phyloP scores from a whole-genome alignment of 108 stramenopile genomes.

The Parmales sp. region DNA sequence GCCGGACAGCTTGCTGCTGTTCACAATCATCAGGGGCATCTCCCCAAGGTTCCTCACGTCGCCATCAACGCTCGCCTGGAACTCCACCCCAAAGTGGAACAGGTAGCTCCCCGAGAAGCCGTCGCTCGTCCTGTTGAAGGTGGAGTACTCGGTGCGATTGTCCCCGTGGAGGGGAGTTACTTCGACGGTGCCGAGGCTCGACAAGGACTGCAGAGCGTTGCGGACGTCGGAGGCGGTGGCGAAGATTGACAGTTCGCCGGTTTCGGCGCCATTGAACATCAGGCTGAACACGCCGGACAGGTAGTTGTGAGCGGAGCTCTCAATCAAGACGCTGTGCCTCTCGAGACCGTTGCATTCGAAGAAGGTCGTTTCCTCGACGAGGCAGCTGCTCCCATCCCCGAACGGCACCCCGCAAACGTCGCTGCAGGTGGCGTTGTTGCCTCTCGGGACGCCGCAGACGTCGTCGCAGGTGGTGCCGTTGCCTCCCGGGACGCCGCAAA shows the following conservation, averaged over 20 bases:
- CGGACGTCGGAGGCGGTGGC: not conserved
- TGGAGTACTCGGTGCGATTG: not conserved
- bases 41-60: not conserved
- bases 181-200: not conserved
- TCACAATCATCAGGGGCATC: not conserved
- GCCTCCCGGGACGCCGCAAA: slow-evolving; percentile 11
- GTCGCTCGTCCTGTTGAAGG: not conserved
- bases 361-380: not conserved
- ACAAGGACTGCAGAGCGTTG: not conserved
- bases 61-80: not conserved
- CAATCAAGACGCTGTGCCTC: not conserved
- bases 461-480: slow-evolving; percentile 14
- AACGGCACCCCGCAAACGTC: not conserved
- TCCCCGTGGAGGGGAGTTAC: not conserved
- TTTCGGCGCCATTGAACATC: not conserved
- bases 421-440: slow-evolving; percentile 1
- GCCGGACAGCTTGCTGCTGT: not conserved
- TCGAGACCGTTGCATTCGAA: not conserved
- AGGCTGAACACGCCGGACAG: not conserved
- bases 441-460: slow-evolving; percentile 6
- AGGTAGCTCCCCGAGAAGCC: not conserved
- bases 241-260: not conserved
- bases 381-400: not conserved
- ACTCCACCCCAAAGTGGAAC: slow-evolving; percentile 13
- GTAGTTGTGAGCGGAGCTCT: not conserved